Base-by-base conservation (phyloP, 257 asterid genomes). In the Solanum dulcamara region DNA sequence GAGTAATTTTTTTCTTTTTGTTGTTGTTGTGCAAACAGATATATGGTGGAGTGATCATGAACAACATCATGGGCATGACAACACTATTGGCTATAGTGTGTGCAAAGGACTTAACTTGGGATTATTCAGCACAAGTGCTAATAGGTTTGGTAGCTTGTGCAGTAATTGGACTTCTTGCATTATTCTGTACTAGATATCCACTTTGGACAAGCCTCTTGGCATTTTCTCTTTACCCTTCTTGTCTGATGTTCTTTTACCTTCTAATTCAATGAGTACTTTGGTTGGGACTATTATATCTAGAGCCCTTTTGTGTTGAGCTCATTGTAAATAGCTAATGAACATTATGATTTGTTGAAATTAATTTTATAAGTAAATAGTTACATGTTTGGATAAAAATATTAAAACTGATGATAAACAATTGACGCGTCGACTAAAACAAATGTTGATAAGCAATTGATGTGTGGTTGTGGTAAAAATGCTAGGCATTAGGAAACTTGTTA, bases 61-160 rank as follows among this genome's bases (percentile, higher is more conserved):
- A 89, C 95, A 93, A 92, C 86, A 84, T 93, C 7, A 80, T 91
- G 8, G 94, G 94, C 26, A 57, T 93, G 88, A 87, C 90, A 37
- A 80, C 92, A 33, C 71, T 92, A 88, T 48, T 92, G 87, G 93
- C 90, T 13, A 88, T 91, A 7, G 92, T 92, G 28, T 91, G 85
- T 55, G 94, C 94, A 22, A 93, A 92, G 81, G 93, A 89, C 26
- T 86, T 93, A 85, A 86, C 90, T 9, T 93, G 95, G 92, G 88
- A 93, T 85, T 92, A 91, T 81, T 89, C 97, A 66, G 93, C 97
- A 81, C 95, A 93, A 84, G 94, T 93, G 70, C 85, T 91, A 24
- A 87, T 93, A 5, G 75, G 91, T 6, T 77, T 91, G 87, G 86
- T 91, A 38, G 92, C 89, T 20, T 88, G 93, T 22, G 82, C 85